These are phyloP conservation scores for Tolypocladium sp. DNA, from an alignment of 2,329 filamentous ascomycete genomes.

Conservation along the genomic window DNA sequence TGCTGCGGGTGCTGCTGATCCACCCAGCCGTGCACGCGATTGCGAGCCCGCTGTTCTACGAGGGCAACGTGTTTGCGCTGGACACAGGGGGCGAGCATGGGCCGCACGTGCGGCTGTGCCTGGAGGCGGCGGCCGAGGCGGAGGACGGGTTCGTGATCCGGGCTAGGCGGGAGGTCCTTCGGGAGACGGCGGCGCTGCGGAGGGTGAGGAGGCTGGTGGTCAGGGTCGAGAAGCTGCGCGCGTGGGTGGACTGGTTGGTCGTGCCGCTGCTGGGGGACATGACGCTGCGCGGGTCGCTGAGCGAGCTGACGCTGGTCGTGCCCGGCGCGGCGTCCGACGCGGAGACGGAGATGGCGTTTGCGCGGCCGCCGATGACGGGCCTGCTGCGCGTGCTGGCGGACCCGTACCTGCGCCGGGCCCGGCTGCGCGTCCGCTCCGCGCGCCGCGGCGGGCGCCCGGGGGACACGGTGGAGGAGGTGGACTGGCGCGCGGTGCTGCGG, in stretches of 20 bases:
- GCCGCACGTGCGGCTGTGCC: constrained; percentile 14
- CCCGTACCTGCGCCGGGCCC: constrained; percentile 31
- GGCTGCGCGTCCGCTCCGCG: constrained; percentile 24
- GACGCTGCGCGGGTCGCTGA: constrained; percentile 19
- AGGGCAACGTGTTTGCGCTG: constrained; percentile 19
- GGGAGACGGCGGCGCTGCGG: constrained; percentile 12
- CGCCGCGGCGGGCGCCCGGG: constrained; percentile 15
- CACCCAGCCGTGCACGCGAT: constrained; percentile 22
- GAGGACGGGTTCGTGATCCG: constrained; percentile 6
- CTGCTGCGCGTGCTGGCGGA: constrained; percentile 33
- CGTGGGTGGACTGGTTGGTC: constrained; percentile 18
- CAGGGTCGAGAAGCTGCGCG: constrained; percentile 18
- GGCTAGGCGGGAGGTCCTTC: constrained; percentile 8
- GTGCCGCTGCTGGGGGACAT: constrained; percentile 21
- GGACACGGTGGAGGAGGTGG: constrained; percentile 12
- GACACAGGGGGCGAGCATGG: constrained; percentile 17
- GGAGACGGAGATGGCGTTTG: constrained; percentile 6
- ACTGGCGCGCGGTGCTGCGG: constrained; percentile 21
- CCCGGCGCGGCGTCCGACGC: neutral
- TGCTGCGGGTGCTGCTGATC: constrained; percentile 19
- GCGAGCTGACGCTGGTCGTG: constrained; percentile 10
- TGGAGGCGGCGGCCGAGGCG: constrained; percentile 10
- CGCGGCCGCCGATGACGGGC: constrained; percentile 19
- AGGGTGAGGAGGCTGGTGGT: constrained; percentile 18
- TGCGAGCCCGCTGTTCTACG: constrained; percentile 21